These are phyloP conservation scores for Paspalum notatum DNA, from an alignment of 176 grass and related monocot genomes.

Conservation along the genomic window DNA sequence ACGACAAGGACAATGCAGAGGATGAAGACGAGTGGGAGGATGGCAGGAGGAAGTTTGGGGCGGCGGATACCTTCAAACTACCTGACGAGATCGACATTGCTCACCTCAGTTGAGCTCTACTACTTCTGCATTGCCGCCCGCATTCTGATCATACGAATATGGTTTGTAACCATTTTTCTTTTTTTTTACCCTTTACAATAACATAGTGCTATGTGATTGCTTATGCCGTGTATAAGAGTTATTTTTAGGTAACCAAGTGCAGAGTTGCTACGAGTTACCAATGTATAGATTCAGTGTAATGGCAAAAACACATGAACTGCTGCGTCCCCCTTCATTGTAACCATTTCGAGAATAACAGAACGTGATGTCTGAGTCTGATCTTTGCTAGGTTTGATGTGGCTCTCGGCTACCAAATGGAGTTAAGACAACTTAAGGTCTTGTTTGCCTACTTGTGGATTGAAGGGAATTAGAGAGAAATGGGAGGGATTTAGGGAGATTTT, in stretches of 20 bases:
- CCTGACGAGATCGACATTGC: conserved; percentile 67
- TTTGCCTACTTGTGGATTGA: too few relatives aligned
- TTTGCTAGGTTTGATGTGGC: not conserved
- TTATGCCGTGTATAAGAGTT: not conserved
- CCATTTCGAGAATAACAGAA: not conserved
- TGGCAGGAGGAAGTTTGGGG: conserved; percentile 66
- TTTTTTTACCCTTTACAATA: not conserved
- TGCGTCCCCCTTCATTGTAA: not conserved
- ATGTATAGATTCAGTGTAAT: conserved; percentile 6
- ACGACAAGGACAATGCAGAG: conserved; percentile 8
- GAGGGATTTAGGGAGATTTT: too few relatives aligned
- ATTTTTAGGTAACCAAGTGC: not conserved
- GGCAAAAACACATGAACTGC: too few relatives aligned
- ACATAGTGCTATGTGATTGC: not conserved
- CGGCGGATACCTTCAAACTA: conserved; percentile 73
- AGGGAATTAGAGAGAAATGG: too few relatives aligned
- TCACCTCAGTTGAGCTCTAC: conserved; percentile 58
- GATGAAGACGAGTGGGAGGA: conserved; percentile 75
- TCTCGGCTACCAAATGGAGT: too few relatives aligned
- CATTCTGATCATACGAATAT: not conserved
- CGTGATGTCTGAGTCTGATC: not conserved
- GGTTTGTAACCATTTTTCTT: not conserved
- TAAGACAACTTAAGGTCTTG: too few relatives aligned
- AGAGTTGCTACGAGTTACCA: not conserved
- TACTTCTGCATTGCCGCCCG: not conserved